phyloP scores from a whole-genome alignment of 2,329 filamentous ascomycete genomes.

The Botrytis cinerea region DNA sequence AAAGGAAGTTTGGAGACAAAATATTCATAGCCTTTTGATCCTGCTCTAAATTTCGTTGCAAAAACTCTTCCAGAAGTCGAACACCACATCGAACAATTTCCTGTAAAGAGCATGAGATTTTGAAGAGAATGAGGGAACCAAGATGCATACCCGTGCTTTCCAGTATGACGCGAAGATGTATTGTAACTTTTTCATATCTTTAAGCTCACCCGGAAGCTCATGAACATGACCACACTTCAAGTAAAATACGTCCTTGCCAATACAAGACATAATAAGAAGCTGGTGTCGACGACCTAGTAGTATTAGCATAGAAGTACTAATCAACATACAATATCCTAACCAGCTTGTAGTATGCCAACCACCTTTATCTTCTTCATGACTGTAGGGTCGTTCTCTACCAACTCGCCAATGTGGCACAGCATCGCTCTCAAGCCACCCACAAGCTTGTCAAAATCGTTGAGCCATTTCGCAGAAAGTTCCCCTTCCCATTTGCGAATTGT shows the following conservation, averaged over 20 bases:
- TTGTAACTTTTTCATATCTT: neutral
- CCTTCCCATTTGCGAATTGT: slow-evolving; percentile 1
- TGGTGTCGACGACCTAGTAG: neutral
- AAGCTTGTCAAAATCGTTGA: neutral
- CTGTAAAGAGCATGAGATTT: neutral
- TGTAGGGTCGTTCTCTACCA: neutral
- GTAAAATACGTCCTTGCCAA: neutral
- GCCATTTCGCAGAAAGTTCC: neutral
- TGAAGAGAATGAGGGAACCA: neutral
- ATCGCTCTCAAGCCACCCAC: neutral
- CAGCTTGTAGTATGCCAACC: neutral
- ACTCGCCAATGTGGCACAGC: neutral
- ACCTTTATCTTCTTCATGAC: neutral
- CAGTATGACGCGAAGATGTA: neutral
- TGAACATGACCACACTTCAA: neutral
- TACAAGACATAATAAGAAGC: neutral
- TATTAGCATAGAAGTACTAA: neutral
- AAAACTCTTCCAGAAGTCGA: neutral
- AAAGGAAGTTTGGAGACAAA: neutral
- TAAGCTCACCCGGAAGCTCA: neutral
- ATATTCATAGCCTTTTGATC: neutral
- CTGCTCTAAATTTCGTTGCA: neutral
- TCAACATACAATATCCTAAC: neutral
- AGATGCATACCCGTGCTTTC: neutral
- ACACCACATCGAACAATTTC: slow-evolving; percentile 1